Evolutionary conservation across 257 asterid genomes (phyloP).

Genomic region (Salvia hispanica): DNA sequence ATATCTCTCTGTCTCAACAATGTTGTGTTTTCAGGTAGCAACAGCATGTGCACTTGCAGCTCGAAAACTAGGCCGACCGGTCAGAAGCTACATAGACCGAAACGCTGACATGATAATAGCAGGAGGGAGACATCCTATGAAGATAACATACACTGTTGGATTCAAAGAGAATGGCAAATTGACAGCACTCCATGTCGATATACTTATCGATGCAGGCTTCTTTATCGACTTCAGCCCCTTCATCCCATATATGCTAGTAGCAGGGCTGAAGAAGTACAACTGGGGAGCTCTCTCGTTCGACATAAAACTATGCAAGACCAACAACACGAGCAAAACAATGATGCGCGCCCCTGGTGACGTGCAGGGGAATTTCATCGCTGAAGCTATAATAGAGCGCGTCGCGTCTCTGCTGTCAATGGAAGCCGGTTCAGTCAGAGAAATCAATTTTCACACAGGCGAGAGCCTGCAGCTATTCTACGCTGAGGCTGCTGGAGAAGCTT

Average conservation of each 20-base stretch:
- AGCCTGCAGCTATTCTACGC: conserved; percentile 22
- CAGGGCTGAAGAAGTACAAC: conserved; percentile 15
- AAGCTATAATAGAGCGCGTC: conserved; percentile 24
- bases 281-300: conserved; percentile 35
- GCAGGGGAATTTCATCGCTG: conserved; percentile 23
- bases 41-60: conserved; percentile 39
- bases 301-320: conserved; percentile 29
- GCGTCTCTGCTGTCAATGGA: conserved; percentile 28
- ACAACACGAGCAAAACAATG: conserved; percentile 11
- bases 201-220: conserved; percentile 24
- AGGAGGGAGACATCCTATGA: conserved; percentile 36
- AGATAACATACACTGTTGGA: conserved; percentile 28
- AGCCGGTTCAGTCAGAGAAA: conserved; percentile 2
- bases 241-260: background rate
- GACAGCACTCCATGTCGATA: conserved; percentile 24
- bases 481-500: conserved; percentile 12
- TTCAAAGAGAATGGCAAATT: conserved; percentile 30
- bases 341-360: conserved; percentile 34
- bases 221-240: conserved; percentile 16
- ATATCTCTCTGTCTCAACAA: background rate
- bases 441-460: conserved; percentile 16
- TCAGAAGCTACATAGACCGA: conserved; percentile 28
- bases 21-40: conserved; percentile 20
- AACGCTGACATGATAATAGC: conserved; percentile 30
- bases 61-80: conserved; percentile 27